Conservation (phyloP, 2,329 filamentous ascomycete species). For the Fusarium foetens region DNA sequence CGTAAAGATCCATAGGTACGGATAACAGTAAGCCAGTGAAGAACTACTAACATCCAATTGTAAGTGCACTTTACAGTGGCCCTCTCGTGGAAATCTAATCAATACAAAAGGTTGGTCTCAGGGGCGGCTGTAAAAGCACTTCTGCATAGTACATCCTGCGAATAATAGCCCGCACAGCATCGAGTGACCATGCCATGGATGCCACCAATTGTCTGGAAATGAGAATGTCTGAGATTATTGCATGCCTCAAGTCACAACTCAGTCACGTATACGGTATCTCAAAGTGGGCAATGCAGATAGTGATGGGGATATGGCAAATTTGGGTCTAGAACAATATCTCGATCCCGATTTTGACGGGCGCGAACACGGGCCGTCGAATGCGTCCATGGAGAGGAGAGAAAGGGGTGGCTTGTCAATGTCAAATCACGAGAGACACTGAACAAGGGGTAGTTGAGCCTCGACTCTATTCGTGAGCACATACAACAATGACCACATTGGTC, state of each 20-base stretch:
- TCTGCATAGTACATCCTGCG: no score
- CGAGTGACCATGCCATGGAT: not conserved
- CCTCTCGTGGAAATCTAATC: not conserved
- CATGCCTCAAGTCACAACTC: not conserved
- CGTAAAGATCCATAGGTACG: not conserved
- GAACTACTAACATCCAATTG: not conserved
- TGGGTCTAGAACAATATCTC: slow-evolving; percentile 18
- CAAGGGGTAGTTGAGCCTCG: not conserved
- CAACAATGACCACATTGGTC: not conserved
- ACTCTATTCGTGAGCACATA: not conserved
- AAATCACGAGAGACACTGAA: not conserved
- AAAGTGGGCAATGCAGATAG: slow-evolving; percentile 33
- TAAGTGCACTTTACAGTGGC: not conserved
- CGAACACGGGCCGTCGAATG: slow-evolving; percentile 13
- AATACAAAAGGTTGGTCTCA: not conserved
- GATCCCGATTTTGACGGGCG: slow-evolving; percentile 23
- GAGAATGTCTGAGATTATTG: not conserved
- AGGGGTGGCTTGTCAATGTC: slow-evolving; percentile 19
- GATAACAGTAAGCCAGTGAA: not conserved
- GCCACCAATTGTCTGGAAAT: not conserved
- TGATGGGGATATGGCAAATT: slow-evolving; percentile 35
- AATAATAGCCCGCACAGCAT: not conserved
- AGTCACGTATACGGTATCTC: not conserved
- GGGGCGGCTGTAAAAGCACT: not conserved
- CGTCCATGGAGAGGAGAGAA: not conserved